Conservation (phyloP, 1,284 basidiomycete species). For the Cryptococcus sp. region DNA sequence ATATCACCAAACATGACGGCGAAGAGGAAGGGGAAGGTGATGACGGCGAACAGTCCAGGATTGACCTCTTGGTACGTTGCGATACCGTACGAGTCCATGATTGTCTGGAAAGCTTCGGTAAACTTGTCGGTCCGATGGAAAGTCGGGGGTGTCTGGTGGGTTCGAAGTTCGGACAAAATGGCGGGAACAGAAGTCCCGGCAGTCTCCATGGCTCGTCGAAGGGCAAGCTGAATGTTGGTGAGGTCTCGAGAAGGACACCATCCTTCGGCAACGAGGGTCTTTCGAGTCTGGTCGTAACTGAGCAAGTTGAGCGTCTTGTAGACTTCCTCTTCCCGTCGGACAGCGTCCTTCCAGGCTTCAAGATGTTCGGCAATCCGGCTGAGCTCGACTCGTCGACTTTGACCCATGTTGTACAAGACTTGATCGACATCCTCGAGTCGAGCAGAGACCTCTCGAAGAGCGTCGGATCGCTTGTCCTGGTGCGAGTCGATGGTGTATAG, state of each 20-base stretch:
- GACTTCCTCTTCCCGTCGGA: conserved; percentile 91
- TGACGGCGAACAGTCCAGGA: conserved; percentile 87
- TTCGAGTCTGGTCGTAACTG: conserved; percentile 87
- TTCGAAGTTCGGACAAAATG: conserved; percentile 84
- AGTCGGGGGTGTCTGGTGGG: conserved; percentile 88
- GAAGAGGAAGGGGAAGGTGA: conserved; percentile 97
- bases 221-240: conserved; percentile 74
- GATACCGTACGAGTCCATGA: conserved; percentile 96
- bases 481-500: conserved; percentile 95
- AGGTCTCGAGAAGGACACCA: conserved; percentile 96
- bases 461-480: conserved; percentile 82
- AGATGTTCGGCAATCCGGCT: conserved; percentile 79
- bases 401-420: conserved; percentile 84
- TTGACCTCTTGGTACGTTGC: conserved; percentile 96
- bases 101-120: conserved; percentile 93
- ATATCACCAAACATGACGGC: conserved; percentile 99
- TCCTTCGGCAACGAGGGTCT: conserved; percentile 94
- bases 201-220: conserved; percentile 90
- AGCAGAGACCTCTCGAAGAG: conserved; percentile 78
- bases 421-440: conserved; percentile 90
- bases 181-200: conserved; percentile 89
- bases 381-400: conserved; percentile 78
- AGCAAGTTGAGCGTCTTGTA: conserved; percentile 92
- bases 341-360: conserved; percentile 87
- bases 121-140: conserved; percentile 95